Evolutionary conservation across 495 filamentous ascomycete species (phyloP).

Genomic region (Daldinia grandis): DNA sequence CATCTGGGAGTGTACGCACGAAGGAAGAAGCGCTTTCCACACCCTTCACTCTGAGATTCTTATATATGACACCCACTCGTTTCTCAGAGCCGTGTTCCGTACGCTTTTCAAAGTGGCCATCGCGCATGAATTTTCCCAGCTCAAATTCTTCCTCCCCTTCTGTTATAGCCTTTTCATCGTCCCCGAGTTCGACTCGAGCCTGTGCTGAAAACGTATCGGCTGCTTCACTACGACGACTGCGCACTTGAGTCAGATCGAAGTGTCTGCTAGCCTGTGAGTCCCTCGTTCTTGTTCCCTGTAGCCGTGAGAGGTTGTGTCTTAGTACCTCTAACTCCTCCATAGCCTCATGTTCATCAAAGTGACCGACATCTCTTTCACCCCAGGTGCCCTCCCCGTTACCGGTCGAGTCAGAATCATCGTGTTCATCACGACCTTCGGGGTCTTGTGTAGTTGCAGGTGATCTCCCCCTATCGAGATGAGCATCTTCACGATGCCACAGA

Average conservation of each 20-base stretch:
- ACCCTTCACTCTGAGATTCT: slow-evolving; percentile 79
- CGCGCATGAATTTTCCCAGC: slow-evolving; percentile 75
- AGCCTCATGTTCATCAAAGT: slow-evolving; percentile 67
- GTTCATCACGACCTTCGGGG: neutral
- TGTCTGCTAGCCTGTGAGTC: slow-evolving; percentile 43
- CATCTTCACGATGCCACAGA: slow-evolving; percentile 35
- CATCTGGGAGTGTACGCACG: slow-evolving; percentile 78
- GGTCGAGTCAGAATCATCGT: neutral
- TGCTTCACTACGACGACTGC: slow-evolving; percentile 20
- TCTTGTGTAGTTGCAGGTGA: neutral
- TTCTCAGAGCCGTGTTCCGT: slow-evolving; percentile 76
- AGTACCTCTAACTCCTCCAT: slow-evolving; percentile 78
- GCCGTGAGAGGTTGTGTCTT: slow-evolving; percentile 67
- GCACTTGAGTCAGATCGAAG: slow-evolving; percentile 19
- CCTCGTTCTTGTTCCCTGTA: slow-evolving; percentile 64
- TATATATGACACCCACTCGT: slow-evolving; percentile 85
- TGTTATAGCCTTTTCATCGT: slow-evolving; percentile 46
- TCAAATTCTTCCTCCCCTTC: slow-evolving; percentile 70
- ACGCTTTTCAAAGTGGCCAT: slow-evolving; percentile 83
- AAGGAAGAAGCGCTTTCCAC: slow-evolving; percentile 71
- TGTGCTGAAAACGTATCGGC: slow-evolving; percentile 25
- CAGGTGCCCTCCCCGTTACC: slow-evolving; percentile 65
- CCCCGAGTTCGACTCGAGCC: slow-evolving; percentile 48
- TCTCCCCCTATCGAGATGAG: slow-evolving; percentile 14
- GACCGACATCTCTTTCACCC: slow-evolving; percentile 76